Conservation (phyloP, 768 basidiomycete species). For the Boletus reticulatus region DNA sequence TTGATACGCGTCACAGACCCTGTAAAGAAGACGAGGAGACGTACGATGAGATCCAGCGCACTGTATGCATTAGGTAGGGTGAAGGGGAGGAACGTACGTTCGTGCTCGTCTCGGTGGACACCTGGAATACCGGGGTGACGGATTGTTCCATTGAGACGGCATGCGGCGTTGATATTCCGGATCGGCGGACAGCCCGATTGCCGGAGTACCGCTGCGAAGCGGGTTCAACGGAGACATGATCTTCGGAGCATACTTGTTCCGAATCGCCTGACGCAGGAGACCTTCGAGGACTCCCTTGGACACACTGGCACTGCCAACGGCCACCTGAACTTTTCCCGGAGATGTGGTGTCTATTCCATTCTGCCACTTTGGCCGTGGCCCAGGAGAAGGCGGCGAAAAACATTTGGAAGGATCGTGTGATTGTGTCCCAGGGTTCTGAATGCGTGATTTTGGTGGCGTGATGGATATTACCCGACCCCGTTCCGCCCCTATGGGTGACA, state of each 20-base stretch:
- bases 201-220: constrained; percentile 20
- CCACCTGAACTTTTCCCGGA: not conserved
- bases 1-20: constrained; percentile 26
- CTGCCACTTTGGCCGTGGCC: constrained; percentile 4
- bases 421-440: not conserved
- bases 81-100: constrained; percentile 20
- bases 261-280: constrained; percentile 22
- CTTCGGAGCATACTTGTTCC: constrained; percentile 28
- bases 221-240: constrained; percentile 32
- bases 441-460: constrained; percentile 8
- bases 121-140: constrained; percentile 23
- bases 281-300: constrained; percentile 23
- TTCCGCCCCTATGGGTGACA: constrained; percentile 32
- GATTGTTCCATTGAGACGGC: constrained; percentile 18
- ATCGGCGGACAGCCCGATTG: constrained; percentile 14
- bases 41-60: constrained; percentile 5
- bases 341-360: not conserved
- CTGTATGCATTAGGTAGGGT: not conserved
- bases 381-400: constrained; percentile 7
- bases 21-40: not conserved
- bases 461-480: constrained; percentile 24
- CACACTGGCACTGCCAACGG: not conserved
- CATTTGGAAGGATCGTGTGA: not conserved
- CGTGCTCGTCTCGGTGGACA: constrained; percentile 18
- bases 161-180: constrained; percentile 18